Evolutionary conservation across 768 basidiomycete genomes (phyloP).

Genomic region (Hysterangium stoloniferum): DNA sequence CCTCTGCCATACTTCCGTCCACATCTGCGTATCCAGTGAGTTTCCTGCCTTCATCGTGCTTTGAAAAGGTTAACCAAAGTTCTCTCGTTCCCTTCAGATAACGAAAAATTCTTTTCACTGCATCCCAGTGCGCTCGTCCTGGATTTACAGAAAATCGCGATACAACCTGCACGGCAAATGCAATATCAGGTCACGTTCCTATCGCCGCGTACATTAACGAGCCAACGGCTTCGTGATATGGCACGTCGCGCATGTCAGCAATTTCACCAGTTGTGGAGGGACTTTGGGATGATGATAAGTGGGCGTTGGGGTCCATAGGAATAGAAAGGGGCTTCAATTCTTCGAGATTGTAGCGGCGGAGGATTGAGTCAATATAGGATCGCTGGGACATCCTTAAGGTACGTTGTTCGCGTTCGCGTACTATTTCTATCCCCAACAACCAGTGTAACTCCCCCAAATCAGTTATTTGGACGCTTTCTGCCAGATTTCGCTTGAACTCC

Average conservation of each 20-base stretch:
- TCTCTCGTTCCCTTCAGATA: slow-evolving; percentile 6
- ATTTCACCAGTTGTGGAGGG: not conserved
- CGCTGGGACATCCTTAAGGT: not conserved
- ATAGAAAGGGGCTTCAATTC: not conserved
- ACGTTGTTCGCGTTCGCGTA: not conserved
- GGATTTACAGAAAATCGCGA: not conserved
- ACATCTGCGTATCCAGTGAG: too few species aligned
- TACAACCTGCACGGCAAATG: slow-evolving; percentile 10
- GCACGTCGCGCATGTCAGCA: not conserved
- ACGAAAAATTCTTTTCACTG: not conserved
- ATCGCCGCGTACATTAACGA: slow-evolving; percentile 17
- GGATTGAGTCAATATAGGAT: not conserved
- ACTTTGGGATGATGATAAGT: not conserved
- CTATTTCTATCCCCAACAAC: not conserved
- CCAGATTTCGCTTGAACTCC: slow-evolving; percentile 6
- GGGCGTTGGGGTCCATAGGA: not conserved
- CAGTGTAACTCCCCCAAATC: not conserved
- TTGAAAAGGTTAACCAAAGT: too few species aligned
- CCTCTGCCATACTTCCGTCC: too few species aligned
- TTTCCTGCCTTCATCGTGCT: too few species aligned
- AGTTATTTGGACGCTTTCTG: not conserved
- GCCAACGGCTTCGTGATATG: slow-evolving; percentile 9
- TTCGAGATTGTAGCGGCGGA: not conserved
- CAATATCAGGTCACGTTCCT: slow-evolving; percentile 12
- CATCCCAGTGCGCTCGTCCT: not conserved